Evolutionary conservation across 208 protist genomes (phyloP), one percentile per base, ranked within the genome.

Genomic region (Crithidia bombi): DNA sequence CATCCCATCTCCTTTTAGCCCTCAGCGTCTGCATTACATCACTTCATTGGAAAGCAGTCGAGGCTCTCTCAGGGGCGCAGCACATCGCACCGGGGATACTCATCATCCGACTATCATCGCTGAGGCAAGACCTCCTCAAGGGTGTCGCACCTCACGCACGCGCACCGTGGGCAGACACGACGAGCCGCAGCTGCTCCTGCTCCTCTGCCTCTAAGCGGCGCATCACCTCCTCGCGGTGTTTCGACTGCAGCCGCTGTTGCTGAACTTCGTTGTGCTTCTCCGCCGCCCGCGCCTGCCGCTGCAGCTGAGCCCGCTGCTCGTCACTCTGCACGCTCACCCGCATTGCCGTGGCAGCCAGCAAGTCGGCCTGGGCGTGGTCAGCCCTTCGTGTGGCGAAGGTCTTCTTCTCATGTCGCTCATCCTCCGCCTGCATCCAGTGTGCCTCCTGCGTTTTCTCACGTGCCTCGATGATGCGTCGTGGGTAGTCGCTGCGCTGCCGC

Each of bases 191-290:
- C 33, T 66, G 49, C 70, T 71, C n/a, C 57, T 78, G 51, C 59
- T 81, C 79, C 43, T 72, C 74, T 64, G 68, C 77, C 47, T 86
- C 71, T 7, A 68, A 14, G 2, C 69, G 55, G 30, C 51, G 59
- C 46, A 78, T 44, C 50, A 69, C 30, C 58, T 47, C 30, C 43
- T 85, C 79, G 3, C 68, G 49, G 44, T 81, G 54, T 43, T 76
- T 63, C 49, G 67, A 71, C 39, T 69, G 69, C 33, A 61, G 32
- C 14, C 73, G 67, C 47, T 75, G 79, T 1, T 69, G n/a, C 54
- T 67, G 65, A 1, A 73, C 78, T 47, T 49, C 49, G 25, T 68
- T 25, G 41, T 66, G 63, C 3, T 56, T 52, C 33, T 76, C 65
- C 43, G 47, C 62, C 33, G 35, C 64, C 26, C 80, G 57, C 50